phyloP scores from a whole-genome alignment of 1,139 yeast genomes.

The Taphrina deformans region DNA sequence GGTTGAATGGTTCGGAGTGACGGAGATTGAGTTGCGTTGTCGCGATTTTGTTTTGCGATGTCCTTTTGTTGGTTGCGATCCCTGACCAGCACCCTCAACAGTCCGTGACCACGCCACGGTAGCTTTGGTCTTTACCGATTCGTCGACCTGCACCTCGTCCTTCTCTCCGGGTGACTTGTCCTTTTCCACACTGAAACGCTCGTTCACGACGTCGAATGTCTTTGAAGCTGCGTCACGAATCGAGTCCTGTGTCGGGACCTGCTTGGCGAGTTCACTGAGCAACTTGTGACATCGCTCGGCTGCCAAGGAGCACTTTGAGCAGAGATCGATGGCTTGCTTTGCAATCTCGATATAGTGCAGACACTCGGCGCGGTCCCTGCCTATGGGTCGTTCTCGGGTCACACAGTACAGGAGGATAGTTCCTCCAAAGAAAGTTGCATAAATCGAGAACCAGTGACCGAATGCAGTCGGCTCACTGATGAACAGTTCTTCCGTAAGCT shows the following conservation, averaged over 20 bases:
- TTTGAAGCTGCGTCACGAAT: slow-evolving; percentile 7
- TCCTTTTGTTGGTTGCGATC: not conserved
- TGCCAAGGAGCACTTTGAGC: slow-evolving; percentile 21
- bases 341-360: slow-evolving; percentile 28
- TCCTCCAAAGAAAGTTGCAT: slow-evolving; percentile 87
- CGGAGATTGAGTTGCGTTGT: not conserved
- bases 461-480: slow-evolving; percentile 73
- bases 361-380: slow-evolving; percentile 9
- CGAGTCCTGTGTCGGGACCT: slow-evolving; percentile 37
- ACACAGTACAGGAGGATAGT: slow-evolving; percentile 83
- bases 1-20: not conserved
- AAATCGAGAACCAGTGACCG: slow-evolving; percentile 89
- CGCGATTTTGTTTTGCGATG: not conserved
- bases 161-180: not conserved
- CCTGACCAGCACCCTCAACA: not conserved
- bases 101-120: not conserved
- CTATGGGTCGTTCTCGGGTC: slow-evolving; percentile 12
- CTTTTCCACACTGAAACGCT: not conserved
- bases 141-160: not conserved
- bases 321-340: slow-evolving; percentile 12
- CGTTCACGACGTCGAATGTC: not conserved
- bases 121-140: not conserved
- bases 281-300: slow-evolving; percentile 41
- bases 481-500: slow-evolving; percentile 79
- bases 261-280: slow-evolving; percentile 41